Conservation (phyloP, 805 yeast genomes). For the Yamadazyma laniorum region DNA sequence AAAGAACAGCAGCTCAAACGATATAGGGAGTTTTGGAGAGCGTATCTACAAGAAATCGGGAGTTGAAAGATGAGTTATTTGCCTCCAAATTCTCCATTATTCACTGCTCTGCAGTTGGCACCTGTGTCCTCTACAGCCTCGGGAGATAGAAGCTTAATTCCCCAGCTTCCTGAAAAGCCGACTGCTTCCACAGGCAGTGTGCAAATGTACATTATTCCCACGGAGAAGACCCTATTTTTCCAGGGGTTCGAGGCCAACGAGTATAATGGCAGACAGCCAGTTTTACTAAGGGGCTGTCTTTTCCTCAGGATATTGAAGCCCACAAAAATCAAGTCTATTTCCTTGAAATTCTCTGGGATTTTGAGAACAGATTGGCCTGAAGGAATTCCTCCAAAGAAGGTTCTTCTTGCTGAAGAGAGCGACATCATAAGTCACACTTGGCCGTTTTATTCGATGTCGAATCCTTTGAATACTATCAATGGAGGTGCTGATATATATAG, state of each 20-base stretch:
- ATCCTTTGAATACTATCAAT: slow-evolving; percentile 20
- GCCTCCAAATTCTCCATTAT: slow-evolving; percentile 26
- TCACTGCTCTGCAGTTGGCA: slow-evolving; percentile 26
- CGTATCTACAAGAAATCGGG: not conserved
- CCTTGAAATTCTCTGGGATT: slow-evolving; percentile 61
- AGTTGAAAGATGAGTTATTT: slow-evolving; percentile 3
- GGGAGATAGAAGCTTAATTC: slow-evolving; percentile 27
- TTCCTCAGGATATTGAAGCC: slow-evolving; percentile 69
- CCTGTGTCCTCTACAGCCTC: slow-evolving; percentile 15
- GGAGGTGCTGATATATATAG: slow-evolving; percentile 50
- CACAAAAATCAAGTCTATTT: slow-evolving; percentile 62
- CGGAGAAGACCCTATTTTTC: slow-evolving; percentile 76
- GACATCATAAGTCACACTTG: slow-evolving; percentile 78
- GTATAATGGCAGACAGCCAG: slow-evolving; percentile 65
- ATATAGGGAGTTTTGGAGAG: not conserved
- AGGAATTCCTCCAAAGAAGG: slow-evolving; percentile 89
- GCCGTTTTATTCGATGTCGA: slow-evolving; percentile 66
- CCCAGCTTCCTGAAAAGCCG: slow-evolving; percentile 56
- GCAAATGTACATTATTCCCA: slow-evolving; percentile 69
- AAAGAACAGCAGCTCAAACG: no score
- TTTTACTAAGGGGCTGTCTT: slow-evolving; percentile 77
- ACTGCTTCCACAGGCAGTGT: slow-evolving; percentile 59
- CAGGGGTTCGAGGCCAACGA: slow-evolving; percentile 78
- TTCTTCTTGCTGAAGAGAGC: slow-evolving; percentile 60
- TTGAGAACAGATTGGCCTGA: slow-evolving; percentile 95